Percentiles rank a stretch among this genome's conserved stretches.
These are phyloP conservation scores for Trypanosoma melophagium DNA, from an alignment of 208 protist genomes.

Conservation along the genomic window DNA sequence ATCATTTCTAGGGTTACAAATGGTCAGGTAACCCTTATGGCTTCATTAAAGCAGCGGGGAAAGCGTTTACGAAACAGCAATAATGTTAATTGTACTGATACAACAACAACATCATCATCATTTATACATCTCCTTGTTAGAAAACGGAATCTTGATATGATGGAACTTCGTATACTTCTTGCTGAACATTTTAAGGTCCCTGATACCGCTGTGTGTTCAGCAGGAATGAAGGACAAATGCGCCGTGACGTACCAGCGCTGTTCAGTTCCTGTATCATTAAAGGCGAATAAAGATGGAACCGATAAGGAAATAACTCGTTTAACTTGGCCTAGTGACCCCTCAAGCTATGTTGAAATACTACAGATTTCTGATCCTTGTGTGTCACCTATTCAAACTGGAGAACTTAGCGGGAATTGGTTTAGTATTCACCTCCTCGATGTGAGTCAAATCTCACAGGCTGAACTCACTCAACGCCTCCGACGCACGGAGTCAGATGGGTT, in stretches of 20 bases:
- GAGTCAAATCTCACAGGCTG: conserved; percentile 12
- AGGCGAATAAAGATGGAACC: not conserved
- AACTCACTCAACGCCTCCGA: conserved; percentile 37
- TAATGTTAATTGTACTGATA: not conserved
- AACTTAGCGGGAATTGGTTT: conserved; percentile 34
- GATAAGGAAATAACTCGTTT: conserved; percentile 3
- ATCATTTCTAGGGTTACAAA: conserved; percentile 54
- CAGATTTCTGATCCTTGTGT: conserved; percentile 17
- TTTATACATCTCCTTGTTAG: conserved; percentile 68
- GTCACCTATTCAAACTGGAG: conserved; percentile 34
- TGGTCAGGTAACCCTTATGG: conserved; percentile 37
- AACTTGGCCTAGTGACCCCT: conserved; percentile 11
- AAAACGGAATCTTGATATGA: conserved; percentile 87
- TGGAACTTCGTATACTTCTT: conserved; percentile 61
- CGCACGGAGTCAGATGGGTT: conserved; percentile 63
- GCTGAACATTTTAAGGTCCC: conserved; percentile 45
- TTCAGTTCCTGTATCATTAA: conserved; percentile 40
- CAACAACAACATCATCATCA: not conserved
- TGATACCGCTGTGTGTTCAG: conserved; percentile 57
- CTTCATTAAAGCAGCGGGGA: not conserved
- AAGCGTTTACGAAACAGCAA: conserved; percentile 7
- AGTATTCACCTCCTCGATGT: conserved; percentile 39
- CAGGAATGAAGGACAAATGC: conserved; percentile 93
- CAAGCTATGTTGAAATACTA: conserved; percentile 21
- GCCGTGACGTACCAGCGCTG: conserved; percentile 86